Evolutionary conservation across 257 asterid genomes (phyloP), one percentile per base, ranked within the genome.

Genomic region (Catharanthus roseus): DNA sequence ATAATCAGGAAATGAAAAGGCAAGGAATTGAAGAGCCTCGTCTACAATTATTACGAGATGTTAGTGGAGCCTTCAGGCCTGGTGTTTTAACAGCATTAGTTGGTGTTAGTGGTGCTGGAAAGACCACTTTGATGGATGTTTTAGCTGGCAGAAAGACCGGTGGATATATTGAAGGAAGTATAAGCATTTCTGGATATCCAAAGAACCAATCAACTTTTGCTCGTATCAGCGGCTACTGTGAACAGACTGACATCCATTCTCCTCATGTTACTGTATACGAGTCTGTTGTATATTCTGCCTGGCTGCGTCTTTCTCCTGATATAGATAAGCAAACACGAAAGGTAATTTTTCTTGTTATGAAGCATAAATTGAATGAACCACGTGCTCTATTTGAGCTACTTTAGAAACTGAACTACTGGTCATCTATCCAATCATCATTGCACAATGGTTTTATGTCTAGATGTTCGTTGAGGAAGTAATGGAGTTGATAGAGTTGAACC

Each of bases 21-120:
- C 83, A 68, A 34, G 96, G 96, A 47, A 67, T 86, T 49, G 86
- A 83, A 1, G 93, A 87, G 70, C 68, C 83, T 47, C 92, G 89
- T 55, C 93, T 89, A 71, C 96, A 87, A 56, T 47, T 89, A 70
- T 71, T 87, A 81, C 79, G 83, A 81, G 87, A 87, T 39, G 93
- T 86, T 9, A 87, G 92, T 71, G 96, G 96, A 45, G 88, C 93
- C 67, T 89, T 89, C 73, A 80, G 91, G 84, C 96, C 96, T 0
- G 96, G 93, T 16, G 89, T 89, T 54, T 78, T 89, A 24, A 89
- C 96, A 1, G 93, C 96, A 24, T 76, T 89, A 77, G 90, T 89
- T 57, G 96, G 96, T n/a, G 90, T 89, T 4, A 89, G 96, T 80
- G 93, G 96, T 47, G 96, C 96, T 12, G 96, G 96, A 36, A 89